Conservation (phyloP, 306 rosid species). For the Purshia tridentata region DNA sequence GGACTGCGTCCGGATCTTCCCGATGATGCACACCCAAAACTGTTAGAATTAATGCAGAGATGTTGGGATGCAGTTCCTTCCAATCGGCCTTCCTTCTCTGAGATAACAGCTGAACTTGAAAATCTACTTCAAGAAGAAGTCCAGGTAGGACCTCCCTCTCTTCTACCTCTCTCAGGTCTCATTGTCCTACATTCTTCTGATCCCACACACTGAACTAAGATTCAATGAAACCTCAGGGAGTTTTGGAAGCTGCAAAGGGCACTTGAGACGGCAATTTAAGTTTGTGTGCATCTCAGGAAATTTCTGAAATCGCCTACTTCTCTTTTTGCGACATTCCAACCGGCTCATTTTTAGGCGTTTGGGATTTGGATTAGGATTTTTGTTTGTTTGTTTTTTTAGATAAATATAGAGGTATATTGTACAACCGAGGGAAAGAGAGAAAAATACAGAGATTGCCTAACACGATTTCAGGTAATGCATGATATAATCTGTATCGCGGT, state of each 20-base stretch:
- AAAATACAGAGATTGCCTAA: not conserved
- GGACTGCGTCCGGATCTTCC: slow-evolving; percentile 96
- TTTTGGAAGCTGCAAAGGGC: slow-evolving; percentile 41
- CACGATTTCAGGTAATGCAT: not conserved
- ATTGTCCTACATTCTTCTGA: not conserved
- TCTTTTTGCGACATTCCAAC: slow-evolving; percentile 23
- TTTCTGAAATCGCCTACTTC: not conserved
- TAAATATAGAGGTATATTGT: slow-evolving; percentile 43
- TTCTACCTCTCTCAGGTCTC: not conserved
- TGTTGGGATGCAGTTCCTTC: slow-evolving; percentile 89
- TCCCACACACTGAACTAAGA: not conserved
- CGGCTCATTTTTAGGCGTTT: slow-evolving; percentile 41
- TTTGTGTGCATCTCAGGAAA: not conserved
- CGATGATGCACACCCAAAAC: slow-evolving; percentile 62
- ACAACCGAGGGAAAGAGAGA: slow-evolving; percentile 39
- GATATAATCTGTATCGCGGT: not conserved
- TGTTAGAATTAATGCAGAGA: slow-evolving; percentile 77
- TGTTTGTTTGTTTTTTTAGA: slow-evolving; percentile 25
- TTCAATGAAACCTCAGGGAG: slow-evolving; percentile 50
- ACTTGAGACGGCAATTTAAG: slow-evolving; percentile 35
- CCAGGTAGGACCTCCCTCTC: slow-evolving; percentile 40
- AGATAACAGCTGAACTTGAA: slow-evolving; percentile 71
- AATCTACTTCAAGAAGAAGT: slow-evolving; percentile 55
- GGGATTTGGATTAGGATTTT: slow-evolving; percentile 38
- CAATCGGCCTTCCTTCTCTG: slow-evolving; percentile 71